Base-by-base conservation (phyloP, 2,329 filamentous ascomycete genomes). In the Fonsecaea monophora region DNA sequence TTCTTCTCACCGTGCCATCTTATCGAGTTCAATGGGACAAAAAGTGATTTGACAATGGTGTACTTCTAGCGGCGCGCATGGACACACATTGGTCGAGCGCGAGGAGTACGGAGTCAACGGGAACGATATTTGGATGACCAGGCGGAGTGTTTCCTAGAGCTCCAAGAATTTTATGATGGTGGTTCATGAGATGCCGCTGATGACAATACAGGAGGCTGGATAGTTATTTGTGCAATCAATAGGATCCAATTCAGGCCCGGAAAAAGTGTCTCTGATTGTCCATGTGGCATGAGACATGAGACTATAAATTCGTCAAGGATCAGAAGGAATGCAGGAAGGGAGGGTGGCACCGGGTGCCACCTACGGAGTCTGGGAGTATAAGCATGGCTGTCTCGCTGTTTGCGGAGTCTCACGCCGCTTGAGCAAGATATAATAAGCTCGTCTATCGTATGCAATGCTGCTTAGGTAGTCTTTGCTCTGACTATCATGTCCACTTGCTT, bases 31-130 rank as follows among this genome's bases (percentile, higher is more conserved):
- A 42, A 21, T 18, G 30, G 54, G n/a, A 56, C 15, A 40, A 60
- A 68, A 68, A 64, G 59, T 58, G 38, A 53, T 32, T 45, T 65
- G 45, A 30, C 53, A 18, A 59, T 54, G 57, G 53, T 68, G 32
- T 68, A 62, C 38, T 58, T 67, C 58, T 60, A 42, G 65, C 40
- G 60, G 55, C 48, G 56, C 40, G 53, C 45, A 37, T 35, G 55
- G 40, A 21, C 45, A 21, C 38, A 32, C 45, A 53, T 53, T 54
- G 45, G 42, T 50, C 45, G 45, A 50, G 62, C 62, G 55, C 62
- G 21, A 18, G 55, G 54, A 53, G 35, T 61, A 54, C 59, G 32
- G 34, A n/a, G 34, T 30, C 45, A 21, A 45, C 34, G 38, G 35
- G n/a, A 25, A 40, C 13, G 62, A 55, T 55, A 56, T 60, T 59